phyloP scores from a whole-genome alignment of 2,329 filamentous ascomycete genomes.

The Uncinocarpus reesii region DNA sequence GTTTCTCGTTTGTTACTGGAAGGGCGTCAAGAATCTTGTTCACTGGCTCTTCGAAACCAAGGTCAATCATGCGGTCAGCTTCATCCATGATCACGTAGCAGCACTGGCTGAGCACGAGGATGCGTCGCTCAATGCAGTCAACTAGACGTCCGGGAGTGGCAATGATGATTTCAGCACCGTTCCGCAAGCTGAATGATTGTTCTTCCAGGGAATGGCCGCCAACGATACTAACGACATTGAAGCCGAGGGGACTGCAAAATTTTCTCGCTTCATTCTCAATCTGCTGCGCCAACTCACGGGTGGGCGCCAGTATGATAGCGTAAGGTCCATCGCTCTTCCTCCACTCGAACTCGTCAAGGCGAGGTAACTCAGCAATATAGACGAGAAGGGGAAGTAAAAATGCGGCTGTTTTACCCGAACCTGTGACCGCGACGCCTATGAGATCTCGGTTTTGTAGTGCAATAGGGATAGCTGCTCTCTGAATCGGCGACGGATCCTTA shows the following conservation, averaged over 20 bases:
- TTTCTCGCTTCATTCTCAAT: slow-evolving; percentile 91
- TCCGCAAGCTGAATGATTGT: slow-evolving; percentile 77
- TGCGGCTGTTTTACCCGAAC: slow-evolving; percentile 95
- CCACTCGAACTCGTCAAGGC: slow-evolving; percentile 66
- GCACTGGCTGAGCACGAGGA: slow-evolving; percentile 88
- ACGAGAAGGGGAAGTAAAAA: slow-evolving; percentile 86
- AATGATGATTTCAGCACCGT: slow-evolving; percentile 94
- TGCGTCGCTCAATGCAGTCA: slow-evolving; percentile 87
- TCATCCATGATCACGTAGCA: slow-evolving; percentile 99
- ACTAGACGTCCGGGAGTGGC: slow-evolving; percentile 96
- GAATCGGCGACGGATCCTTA: slow-evolving; percentile 80
- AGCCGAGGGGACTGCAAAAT: slow-evolving; percentile 81
- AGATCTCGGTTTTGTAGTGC: slow-evolving; percentile 84
- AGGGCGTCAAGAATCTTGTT: slow-evolving; percentile 96
- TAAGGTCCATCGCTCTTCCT: slow-evolving; percentile 95
- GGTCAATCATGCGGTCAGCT: slow-evolving; percentile 97
- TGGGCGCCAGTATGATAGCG: slow-evolving; percentile 91
- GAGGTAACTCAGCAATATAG: slow-evolving; percentile 84
- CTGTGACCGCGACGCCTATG: slow-evolving; percentile 96
- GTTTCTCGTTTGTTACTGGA: slow-evolving; percentile 87
- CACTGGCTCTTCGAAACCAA: slow-evolving; percentile 93
- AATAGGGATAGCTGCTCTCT: slow-evolving; percentile 90
- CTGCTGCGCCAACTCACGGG: slow-evolving; percentile 92
- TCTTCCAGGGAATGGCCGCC: slow-evolving; percentile 93
- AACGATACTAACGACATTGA: slow-evolving; percentile 93